phyloP scores from a whole-genome alignment of 176 grass and related monocot genomes.

The Lolium multiflorum region DNA sequence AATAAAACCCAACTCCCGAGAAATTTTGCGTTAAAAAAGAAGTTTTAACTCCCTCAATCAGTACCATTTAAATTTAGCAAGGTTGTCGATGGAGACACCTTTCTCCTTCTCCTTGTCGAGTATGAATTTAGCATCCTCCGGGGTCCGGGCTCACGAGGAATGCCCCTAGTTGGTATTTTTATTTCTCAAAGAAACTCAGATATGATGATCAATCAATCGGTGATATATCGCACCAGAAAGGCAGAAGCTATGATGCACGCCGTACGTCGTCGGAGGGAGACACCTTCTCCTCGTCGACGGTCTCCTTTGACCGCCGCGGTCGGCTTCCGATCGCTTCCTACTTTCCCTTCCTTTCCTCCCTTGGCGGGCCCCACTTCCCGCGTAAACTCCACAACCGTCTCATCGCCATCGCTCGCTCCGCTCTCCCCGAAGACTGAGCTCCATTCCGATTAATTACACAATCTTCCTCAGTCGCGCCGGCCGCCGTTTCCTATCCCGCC shows the following conservation, averaged over 20 bases:
- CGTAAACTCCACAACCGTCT: conserved; percentile 1
- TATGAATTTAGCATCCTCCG: no score
- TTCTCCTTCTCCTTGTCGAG: no score
- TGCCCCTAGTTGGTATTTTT: no score
- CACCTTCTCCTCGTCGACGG: not conserved
- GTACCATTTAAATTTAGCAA: no score
- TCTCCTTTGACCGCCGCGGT: not conserved
- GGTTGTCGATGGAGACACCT: no score
- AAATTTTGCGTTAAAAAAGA: no score
- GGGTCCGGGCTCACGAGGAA: no score
- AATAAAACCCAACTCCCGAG: no score
- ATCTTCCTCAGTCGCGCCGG: not conserved
- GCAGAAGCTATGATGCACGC: not conserved
- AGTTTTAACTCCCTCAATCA: no score
- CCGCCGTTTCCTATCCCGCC: conserved; percentile 7
- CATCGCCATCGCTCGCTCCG: not conserved
- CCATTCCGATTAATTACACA: not conserved
- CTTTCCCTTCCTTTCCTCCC: not conserved
- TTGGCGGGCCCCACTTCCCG: conserved; percentile 10
- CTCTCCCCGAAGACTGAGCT: not conserved
- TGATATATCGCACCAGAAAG: not conserved
- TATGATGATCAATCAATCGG: no score
- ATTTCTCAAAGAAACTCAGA: no score
- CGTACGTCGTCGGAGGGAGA: not conserved
- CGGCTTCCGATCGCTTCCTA: not conserved